Evolutionary conservation across 2,329 filamentous ascomycete species (phyloP).

Genomic region (Diaporthe citriasiana): DNA sequence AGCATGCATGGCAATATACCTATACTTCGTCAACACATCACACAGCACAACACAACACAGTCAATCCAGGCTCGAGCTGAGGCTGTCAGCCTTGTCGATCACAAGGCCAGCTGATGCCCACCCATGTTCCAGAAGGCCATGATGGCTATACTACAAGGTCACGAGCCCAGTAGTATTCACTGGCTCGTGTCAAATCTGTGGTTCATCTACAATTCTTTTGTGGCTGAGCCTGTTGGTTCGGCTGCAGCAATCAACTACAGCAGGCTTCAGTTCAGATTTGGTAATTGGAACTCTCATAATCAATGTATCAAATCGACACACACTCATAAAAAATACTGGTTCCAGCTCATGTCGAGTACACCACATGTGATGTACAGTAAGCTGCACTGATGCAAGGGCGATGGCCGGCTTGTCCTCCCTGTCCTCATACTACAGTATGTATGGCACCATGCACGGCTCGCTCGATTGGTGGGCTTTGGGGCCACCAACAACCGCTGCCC

Average conservation of each 20-base stretch:
- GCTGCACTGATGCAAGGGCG: not conserved
- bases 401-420: not conserved
- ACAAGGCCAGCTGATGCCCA: slow-evolving; percentile 14
- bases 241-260: slow-evolving; percentile 4
- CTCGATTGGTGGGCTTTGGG: slow-evolving; percentile 1
- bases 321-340: not conserved
- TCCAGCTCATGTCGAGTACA: not conserved
- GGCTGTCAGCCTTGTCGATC: slow-evolving; percentile 21
- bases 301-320: not conserved
- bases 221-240: slow-evolving; percentile 1
- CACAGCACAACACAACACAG: not conserved
- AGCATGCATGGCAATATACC: slow-evolving; percentile 7
- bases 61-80: slow-evolving; percentile 11
- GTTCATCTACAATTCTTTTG: slow-evolving; percentile 5
- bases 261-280: not conserved
- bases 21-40: not conserved
- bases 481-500: slow-evolving; percentile 21
- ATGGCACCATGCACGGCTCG: slow-evolving; percentile 4
- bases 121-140: not conserved
- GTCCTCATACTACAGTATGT: too few relatives aligned
- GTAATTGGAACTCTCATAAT: not conserved
- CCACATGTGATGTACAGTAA: not conserved
- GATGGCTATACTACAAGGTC: slow-evolving; percentile 8
- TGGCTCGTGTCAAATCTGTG: not conserved
- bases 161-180: not conserved